Evolutionary conservation across 352 stramenopile genomes (phyloP), one percentile per base, ranked within the genome.

Genomic region (Globisporangium camurandrum): DNA sequence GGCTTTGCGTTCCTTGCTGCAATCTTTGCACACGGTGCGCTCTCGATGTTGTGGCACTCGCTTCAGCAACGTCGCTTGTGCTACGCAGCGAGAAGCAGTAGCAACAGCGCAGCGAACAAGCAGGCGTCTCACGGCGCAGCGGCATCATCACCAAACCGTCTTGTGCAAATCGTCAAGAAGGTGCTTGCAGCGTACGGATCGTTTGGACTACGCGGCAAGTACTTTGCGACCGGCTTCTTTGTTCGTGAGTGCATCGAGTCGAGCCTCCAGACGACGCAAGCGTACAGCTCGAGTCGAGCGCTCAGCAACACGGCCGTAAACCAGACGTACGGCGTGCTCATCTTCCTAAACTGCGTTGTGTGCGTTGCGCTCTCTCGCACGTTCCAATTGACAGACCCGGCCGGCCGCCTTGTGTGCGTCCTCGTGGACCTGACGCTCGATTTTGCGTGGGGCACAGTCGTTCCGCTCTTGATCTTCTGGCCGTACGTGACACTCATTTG

Each of bases 351-450:
- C 45, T 51, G 45, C 31, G 38, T 71, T 30, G 36, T 45, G 22
- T 69, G 60, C 24, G n/a, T n/a, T n/a, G 51, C 58, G 23, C 33
- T 66, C 3, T 54, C 68, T 28, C 55, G 66, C 26, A 46, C 45
- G 27, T 52, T 56, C 22, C 37, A 62, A 30, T 17, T 14, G 2
- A 6, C 17, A 17, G 30, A 34, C 14, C 31, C 27, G 20, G 41
- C 45, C 7, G 49, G 34, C 11, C 45, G 59, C 0, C 30, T 62
- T 7, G 39, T 57, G 28, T 62, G 49, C 36, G 33, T 66, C 4
- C 30, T 66, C 2, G 31, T 41, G 1, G 59, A 66, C 28, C 28
- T 66, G 14, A 42, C 48, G 31, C 52, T 68, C 8, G 56, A 65
- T 31, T 65, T 62, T 20, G 46, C 56, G 5, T 68, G 61, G 56